A percentile compares a stretch with the other conserved stretches of the same genome.
Evolutionary conservation across 2,329 filamentous ascomycete genomes (phyloP).

Genomic region (Penicillium sp.): DNA sequence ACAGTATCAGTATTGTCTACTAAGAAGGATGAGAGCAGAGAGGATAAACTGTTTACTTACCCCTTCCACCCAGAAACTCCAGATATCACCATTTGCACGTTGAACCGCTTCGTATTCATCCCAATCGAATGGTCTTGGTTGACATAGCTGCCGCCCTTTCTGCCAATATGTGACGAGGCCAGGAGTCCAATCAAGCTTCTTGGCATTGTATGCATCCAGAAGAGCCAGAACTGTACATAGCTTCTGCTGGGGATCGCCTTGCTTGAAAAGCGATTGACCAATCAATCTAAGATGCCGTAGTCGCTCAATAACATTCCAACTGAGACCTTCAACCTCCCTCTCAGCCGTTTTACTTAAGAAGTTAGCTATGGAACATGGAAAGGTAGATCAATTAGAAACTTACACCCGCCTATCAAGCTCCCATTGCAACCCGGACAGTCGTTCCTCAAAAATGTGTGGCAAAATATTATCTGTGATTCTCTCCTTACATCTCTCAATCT

Average conservation of each 20-base stretch:
- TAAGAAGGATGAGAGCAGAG: background rate
- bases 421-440: background rate
- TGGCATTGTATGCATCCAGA: background rate
- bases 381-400: background rate
- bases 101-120: conserved; percentile 6
- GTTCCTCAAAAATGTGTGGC: background rate
- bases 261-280: background rate
- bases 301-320: background rate
- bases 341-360: background rate
- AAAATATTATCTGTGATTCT: conserved; percentile 4
- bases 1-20: background rate
- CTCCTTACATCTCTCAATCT: conserved; percentile 5
- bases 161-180: conserved; percentile 8
- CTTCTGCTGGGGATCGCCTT: background rate
- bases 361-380: no score
- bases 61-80: conserved; percentile 7
- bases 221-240: conserved; percentile 1
- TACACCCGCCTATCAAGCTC: background rate
- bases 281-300: background rate
- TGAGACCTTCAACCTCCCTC: background rate
- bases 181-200: background rate
- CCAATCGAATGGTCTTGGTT: conserved; percentile 3
- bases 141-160: conserved; percentile 3
- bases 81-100: background rate
- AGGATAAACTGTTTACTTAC: background rate